Evolutionary conservation across 164 flowering plant genomes (phyloP), one percentile per base, ranked within the genome.

Genomic region (Chimonanthus praecox): DNA sequence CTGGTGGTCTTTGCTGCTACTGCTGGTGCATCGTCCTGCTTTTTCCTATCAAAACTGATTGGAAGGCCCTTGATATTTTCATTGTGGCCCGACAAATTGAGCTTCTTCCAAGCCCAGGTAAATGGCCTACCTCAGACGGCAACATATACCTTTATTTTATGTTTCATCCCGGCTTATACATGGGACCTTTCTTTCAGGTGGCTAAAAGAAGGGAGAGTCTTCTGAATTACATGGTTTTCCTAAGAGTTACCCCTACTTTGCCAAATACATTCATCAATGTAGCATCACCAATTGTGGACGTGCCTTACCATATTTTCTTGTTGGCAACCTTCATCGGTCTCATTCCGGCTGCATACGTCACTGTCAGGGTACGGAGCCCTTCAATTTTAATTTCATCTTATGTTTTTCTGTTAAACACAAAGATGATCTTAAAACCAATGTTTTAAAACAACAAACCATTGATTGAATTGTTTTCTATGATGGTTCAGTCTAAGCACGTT

Each of bases 21-120:
- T 10, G 93, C 97, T 54, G 99, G 99, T 65, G 98, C 99, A 80
- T 95, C 99, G 63, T 95, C 98, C n/a, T 93, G 98, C 84, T 93
- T 80, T 82, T 95, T 92, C 87, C 83, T 93, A 33, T 95, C 98
- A 33, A 93, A 90, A 78, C 64, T 90, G 60, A 88, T 93, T 58
- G 98, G 98, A 11, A 86, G 89, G 68, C 99, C 99, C 47, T 80
- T 92, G 46, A 86, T 88, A 72, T 85, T 85, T 78, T 86, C 85
- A 21, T 81, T 95, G 49, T 95, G 98, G 98, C 99, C 99, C 4
- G 97, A 90, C 73, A 92, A 92, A 78, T 78, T 94, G 64, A 80
- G 74, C 64, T 90, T 89, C 84, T 94, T 95, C 81, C 98, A 90
- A 80, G 86, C 81, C 54, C 94, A 93, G 97, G 98, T 94, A 77